Conservation (phyloP, 176 grass and related monocot genomes). For the Aegilops tauschii region DNA sequence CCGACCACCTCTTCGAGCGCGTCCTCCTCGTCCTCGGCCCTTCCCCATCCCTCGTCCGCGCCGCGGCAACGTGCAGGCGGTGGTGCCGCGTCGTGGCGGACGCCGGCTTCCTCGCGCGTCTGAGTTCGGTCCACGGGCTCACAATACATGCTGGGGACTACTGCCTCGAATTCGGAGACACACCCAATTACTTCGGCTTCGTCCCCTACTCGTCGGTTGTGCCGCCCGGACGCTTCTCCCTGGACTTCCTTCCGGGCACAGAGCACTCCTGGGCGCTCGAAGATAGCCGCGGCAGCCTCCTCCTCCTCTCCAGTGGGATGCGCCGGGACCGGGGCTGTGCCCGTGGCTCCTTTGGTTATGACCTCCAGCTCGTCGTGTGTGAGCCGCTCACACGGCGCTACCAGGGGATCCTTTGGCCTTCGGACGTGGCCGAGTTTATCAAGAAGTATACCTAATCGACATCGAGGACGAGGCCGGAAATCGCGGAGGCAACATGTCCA, state of each 20-base stretch:
- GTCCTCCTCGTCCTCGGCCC: not conserved
- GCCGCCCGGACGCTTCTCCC: not conserved
- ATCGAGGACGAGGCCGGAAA: not conserved
- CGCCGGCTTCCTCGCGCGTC: not conserved
- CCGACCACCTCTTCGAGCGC: not conserved
- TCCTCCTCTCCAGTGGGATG: not conserved
- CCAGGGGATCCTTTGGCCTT: not conserved
- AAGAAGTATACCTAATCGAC: not conserved
- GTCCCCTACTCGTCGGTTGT: not conserved
- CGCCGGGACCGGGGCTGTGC: no score
- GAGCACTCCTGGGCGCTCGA: not conserved
- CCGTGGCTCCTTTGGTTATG: no score
- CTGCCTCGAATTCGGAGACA: not conserved
- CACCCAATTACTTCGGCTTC: not conserved
- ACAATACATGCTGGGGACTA: not conserved
- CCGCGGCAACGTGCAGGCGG: not conserved
- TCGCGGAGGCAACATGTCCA: not conserved
- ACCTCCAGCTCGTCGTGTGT: not conserved
- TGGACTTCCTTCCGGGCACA: not conserved
- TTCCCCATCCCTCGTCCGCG: not conserved
- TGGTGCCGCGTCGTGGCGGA: not conserved
- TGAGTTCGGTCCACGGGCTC: not conserved
- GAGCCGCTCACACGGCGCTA: not conserved
- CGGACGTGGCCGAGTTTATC: no score
- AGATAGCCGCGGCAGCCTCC: conserved; percentile 3